Percentiles rank a stretch among this genome's conserved stretches.
These are phyloP conservation scores for Pythium folliculosum DNA, from an alignment of 352 stramenopile genomes.

Conservation along the genomic window DNA sequence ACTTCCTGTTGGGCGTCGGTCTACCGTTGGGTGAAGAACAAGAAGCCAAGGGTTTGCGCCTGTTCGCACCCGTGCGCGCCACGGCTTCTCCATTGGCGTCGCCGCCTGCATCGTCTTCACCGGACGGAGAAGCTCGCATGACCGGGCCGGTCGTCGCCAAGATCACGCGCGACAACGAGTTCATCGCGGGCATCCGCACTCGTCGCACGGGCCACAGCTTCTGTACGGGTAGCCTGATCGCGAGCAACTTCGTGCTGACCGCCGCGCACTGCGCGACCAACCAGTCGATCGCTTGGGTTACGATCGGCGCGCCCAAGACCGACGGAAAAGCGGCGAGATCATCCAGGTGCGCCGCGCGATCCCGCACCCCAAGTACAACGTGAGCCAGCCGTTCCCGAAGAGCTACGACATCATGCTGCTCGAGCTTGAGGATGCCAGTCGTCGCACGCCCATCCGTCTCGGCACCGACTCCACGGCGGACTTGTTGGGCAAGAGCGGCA, in stretches of 20 bases:
- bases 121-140: not conserved
- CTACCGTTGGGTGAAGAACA: not conserved
- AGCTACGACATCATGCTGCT: slow-evolving; percentile 21
- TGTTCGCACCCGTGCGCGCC: not conserved
- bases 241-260: not conserved
- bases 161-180: not conserved
- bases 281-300: not conserved
- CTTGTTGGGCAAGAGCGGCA: not conserved
- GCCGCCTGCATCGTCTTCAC: not conserved
- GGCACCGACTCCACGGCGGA: not conserved
- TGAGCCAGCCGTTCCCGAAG: not conserved
- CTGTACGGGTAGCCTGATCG: slow-evolving; percentile 6
- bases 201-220: not conserved
- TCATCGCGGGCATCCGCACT: slow-evolving; percentile 1
- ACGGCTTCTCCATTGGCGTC: no score
- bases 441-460: not conserved
- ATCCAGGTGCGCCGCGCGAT: not conserved
- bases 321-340: not conserved
- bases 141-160: not conserved
- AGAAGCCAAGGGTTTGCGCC: not conserved
- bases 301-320: not conserved
- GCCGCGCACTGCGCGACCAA: slow-evolving; percentile 2
- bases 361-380: not conserved
- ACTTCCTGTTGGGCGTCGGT: not conserved
- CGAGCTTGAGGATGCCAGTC: slow-evolving; percentile 3